phyloP scores from a whole-genome alignment of 139 green algal genomes.

The Raphidocelis subcapitata region DNA sequence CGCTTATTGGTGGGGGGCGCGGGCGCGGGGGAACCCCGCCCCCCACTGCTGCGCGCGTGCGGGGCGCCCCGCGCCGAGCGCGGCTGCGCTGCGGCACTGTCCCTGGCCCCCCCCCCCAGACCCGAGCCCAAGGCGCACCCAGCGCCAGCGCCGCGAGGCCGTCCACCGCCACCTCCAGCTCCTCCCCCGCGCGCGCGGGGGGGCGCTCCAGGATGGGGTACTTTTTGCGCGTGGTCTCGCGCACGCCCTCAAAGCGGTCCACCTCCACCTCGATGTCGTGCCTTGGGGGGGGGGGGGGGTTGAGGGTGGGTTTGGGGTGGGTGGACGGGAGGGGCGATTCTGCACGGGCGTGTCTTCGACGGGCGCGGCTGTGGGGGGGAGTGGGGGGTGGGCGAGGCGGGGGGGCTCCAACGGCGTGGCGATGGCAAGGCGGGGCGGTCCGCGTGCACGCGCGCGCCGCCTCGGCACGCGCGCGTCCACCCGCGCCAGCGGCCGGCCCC shows the following conservation, averaged over 20 bases:
- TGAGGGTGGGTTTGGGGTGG: no score
- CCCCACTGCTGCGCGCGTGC: no score
- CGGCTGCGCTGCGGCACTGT: no score
- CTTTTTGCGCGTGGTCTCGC: constrained; percentile 43
- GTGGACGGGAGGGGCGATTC: neutral
- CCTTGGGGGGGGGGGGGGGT: constrained; percentile 26
- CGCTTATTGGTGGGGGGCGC: no score
- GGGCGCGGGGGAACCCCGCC: no score
- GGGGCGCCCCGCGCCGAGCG: no score
- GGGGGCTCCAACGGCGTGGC: neutral
- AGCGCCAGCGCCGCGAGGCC: constrained; percentile 41
- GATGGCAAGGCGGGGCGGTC: neutral
- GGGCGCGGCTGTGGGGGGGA: neutral
- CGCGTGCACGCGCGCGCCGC: neutral
- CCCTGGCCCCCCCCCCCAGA: no score
- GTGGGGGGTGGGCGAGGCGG: neutral
- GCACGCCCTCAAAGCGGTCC: constrained; percentile 60
- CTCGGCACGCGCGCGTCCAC: neutral
- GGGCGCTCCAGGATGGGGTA: constrained; percentile 50
- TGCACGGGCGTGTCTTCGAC: neutral
- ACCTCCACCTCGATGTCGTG: constrained; percentile 82
- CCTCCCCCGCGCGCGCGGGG: constrained; percentile 35
- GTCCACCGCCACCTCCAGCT: constrained; percentile 48
- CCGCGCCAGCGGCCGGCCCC: neutral
- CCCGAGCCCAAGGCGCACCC: no score